Evolutionary conservation across 176 grass and related monocot genomes (phyloP), one percentile per base, ranked within the genome.

Genomic region (Triticum dicoccoides): DNA sequence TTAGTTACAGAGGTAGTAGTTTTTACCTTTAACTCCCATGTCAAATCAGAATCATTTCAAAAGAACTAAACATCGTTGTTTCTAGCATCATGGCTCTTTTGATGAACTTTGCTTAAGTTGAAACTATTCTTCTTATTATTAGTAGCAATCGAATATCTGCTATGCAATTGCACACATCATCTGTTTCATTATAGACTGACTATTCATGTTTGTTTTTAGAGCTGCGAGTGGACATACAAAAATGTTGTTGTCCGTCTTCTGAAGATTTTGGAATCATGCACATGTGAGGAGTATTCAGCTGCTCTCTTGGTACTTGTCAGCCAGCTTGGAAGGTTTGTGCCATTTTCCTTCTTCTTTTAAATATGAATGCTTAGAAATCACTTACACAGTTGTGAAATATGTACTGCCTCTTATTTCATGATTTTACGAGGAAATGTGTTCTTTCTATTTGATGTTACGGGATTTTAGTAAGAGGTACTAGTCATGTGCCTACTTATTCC

Each of bases 321-420:
- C 44, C 94, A 98, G 62, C 92, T 98, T 25, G 90, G 93, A 86
- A 98, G 97, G 96, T 91, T 87, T 77, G 62, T 9, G 75, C 44
- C 25, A 9, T 35, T 76, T 56, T 1, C 52, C 18, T 30, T 49
- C 44, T 61, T 67, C 15, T 80, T 52, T 33, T 76, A 20, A 65
- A 80, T 84, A 63, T 38, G 33, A 20, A 73, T 78, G 58, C 56
- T 87, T 21, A 58, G 17, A n/a, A 69, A 76, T 58, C 21, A 73
- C 21, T 59, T 21, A 0, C 52, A 56, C 52, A 54, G 54, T 63
- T 68, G 41, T 66, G 61, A 20, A 27, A 61, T 45, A 56, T 75
- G 72, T 51, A 75, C 72, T 23, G 18, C 32, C 20, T 74, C 5
- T 54, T 9, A 74, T 4, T 74, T 24, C 10, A 49, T 74, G 25